Base-by-base conservation (phyloP, 768 basidiomycete genomes). In the Roridomyces roridus region DNA sequence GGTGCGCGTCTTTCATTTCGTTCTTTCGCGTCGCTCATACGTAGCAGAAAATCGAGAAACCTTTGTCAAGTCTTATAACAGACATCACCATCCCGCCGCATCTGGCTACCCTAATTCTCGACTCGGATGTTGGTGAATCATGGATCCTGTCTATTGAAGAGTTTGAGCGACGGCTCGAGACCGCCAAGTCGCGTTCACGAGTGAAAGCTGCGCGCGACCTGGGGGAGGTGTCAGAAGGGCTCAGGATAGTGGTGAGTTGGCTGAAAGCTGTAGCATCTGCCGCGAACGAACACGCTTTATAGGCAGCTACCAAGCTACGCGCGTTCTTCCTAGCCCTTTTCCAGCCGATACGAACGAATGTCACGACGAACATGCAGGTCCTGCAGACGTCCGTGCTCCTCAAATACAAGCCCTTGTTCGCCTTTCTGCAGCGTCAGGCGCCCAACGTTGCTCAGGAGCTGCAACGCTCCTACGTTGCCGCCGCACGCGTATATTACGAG, bases 361-460 rank as follows among this genome's bases (percentile, higher is more conserved):
- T 97, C 60, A 87, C 93, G 12, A 93, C 94, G 7, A 97, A 98
- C 69, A 86, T 98, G 78, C 92, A 94, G 65, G 86, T 97, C 48
- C 78, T 98, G 2, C 97, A 99, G 70, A 90, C 92, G 0, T 88
- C 91, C 1, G 80, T 94, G 4, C 80, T 98, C 34, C 72, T 94
- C 60, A 94, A 95, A 69, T 94, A 94, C 68, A 82, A 81, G 43
- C 77, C 90, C 8, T 78, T 98, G 54, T 98, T 87, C 65, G 81
- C 82, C 1, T 99, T 98, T 68, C 78, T 99, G 34, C 86, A 89
- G 60, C 86, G 92, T 3, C 91, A 94, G 59, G 91, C 91, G 6
- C 81, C 88, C 9, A 80, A 80, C 29, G 90, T 95, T 26, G 95
- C 97, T 4, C 81, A 82, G 42, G 96, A 98, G 70, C 76, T 99